Evolutionary conservation across 1,139 yeast genomes (phyloP).

Genomic region (Diutina rugosa): DNA sequence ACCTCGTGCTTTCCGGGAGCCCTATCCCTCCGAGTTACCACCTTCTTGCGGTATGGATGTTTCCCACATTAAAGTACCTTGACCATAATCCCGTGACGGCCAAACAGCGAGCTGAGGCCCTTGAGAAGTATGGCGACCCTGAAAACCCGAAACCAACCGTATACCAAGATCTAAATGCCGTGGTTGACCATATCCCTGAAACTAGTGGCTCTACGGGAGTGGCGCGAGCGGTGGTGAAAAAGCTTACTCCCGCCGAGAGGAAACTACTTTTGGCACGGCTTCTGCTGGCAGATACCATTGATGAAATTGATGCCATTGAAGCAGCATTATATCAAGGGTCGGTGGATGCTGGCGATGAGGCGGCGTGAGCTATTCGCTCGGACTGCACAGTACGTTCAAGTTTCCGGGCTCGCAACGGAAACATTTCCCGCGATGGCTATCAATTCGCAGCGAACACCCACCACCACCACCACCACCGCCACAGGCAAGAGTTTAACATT

Average conservation of each 20-base stretch:
- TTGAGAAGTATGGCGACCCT: conserved; percentile 29
- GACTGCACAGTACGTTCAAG: neutral
- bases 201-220: conserved; percentile 1
- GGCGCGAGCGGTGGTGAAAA: conserved; percentile 15
- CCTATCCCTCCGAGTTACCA: conserved; percentile 52
- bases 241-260: conserved; percentile 43
- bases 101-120: conserved; percentile 35
- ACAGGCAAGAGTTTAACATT: too few species aligned
- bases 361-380: neutral
- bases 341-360: neutral
- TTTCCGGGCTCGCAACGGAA: neutral
- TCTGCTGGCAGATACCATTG: conserved; percentile 50
- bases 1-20: conserved; percentile 46
- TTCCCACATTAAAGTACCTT: conserved; percentile 50
- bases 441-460: too few species aligned
- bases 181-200: conserved; percentile 5
- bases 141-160: conserved; percentile 5
- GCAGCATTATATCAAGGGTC: neutral
- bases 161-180: conserved; percentile 4
- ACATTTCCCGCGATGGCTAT: neutral
- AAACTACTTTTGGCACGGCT: conserved; percentile 38
- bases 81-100: conserved; percentile 56
- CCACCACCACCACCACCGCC: neutral
- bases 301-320: conserved; percentile 41
- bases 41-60: conserved; percentile 40